These are phyloP conservation scores for Beverwykella pulmonaria DNA, from an alignment of 495 filamentous ascomycete species.

Conservation along the genomic window DNA sequence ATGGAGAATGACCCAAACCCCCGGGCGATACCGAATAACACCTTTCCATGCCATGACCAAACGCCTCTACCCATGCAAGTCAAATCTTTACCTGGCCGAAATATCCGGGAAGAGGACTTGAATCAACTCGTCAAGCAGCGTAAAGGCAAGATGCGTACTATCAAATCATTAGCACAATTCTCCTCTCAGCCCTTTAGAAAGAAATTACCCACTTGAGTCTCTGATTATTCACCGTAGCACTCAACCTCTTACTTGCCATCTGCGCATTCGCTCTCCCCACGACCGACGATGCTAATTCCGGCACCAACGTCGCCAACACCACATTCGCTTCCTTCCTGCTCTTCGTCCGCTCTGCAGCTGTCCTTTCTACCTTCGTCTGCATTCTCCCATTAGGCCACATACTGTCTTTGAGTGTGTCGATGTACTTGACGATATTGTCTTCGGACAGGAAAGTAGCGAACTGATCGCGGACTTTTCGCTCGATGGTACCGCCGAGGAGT, in stretches of 20 bases:
- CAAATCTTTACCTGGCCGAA: constrained; percentile 4
- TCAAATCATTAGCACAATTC: background rate
- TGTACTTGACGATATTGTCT: constrained; percentile 74
- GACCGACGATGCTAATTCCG: constrained; percentile 55
- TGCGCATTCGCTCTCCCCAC: constrained; percentile 48
- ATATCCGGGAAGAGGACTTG: constrained; percentile 44
- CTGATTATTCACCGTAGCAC: constrained; percentile 48
- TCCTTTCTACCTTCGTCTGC: constrained; percentile 39
- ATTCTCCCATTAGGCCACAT: constrained; percentile 79
- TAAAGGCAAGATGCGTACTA: constrained; percentile 48
- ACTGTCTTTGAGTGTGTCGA: constrained; percentile 66
- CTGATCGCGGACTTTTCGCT: constrained; percentile 87
- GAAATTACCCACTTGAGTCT: constrained; percentile 46
- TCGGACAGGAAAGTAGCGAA: constrained; percentile 71
- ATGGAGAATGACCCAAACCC: background rate
- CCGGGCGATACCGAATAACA: background rate
- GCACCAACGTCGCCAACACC: constrained; percentile 49
- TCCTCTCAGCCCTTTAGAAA: background rate
- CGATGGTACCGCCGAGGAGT: constrained; percentile 80
- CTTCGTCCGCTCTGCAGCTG: constrained; percentile 56
- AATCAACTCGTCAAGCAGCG: constrained; percentile 47
- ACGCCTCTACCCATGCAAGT: background rate
- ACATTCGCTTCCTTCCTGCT: constrained; percentile 49
- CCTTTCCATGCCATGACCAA: background rate
- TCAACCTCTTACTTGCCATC: constrained; percentile 44